Percentiles rank a stretch among this genome's conserved stretches.
Conservation (phyloP, 1,139 yeast species). For the Arxiozyma slooffiae region DNA sequence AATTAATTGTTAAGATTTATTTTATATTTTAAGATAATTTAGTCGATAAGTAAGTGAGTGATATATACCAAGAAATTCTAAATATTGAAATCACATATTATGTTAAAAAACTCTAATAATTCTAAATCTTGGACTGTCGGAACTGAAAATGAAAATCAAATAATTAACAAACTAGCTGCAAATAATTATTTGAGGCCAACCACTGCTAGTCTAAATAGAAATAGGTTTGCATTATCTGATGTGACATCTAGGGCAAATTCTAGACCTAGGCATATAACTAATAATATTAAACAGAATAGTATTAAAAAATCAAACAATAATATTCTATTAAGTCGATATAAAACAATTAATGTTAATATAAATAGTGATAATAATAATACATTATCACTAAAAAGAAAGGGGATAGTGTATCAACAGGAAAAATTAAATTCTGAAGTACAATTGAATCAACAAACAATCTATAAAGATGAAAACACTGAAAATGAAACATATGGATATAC, state of each 20-base stretch:
- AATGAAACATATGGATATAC: background rate
- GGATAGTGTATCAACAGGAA: background rate
- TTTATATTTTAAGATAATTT: background rate
- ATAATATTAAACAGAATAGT: background rate
- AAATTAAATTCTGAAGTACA: background rate
- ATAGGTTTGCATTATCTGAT: slow-evolving; percentile 4
- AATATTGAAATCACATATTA: background rate
- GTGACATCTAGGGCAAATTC: slow-evolving; percentile 2
- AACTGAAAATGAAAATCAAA: background rate
- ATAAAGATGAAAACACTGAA: background rate
- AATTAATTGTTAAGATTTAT: background rate
- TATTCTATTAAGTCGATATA: background rate
- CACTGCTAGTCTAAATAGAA: slow-evolving; percentile 3
- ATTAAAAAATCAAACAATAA: background rate
- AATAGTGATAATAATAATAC: background rate
- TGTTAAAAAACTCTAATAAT: background rate
- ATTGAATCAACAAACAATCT: background rate
- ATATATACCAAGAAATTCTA: background rate
- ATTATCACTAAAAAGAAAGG: background rate
- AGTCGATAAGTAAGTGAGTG: background rate
- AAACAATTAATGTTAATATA: background rate
- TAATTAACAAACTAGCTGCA: background rate
- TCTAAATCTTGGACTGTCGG: background rate
- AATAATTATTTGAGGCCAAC: slow-evolving; percentile 7
- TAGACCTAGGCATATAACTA: background rate